Percentiles rank a stretch among this genome's conserved stretches.
These are phyloP conservation scores for Candida peoriensis DNA, from an alignment of 805 yeast genomes.

Conservation along the genomic window DNA sequence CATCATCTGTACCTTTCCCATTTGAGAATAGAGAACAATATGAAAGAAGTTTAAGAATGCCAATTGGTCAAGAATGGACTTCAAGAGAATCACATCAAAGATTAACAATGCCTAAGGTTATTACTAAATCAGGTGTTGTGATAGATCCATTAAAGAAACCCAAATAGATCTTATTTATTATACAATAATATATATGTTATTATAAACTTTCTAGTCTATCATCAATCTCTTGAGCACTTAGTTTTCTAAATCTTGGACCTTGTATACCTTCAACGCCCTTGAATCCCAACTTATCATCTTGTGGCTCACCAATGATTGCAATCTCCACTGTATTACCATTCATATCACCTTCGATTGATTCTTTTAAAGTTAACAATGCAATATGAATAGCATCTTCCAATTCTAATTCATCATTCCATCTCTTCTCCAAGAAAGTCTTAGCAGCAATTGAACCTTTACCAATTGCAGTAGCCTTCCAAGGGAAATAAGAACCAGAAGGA, in stretches of 20 bases:
- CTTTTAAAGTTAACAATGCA: constrained; percentile 89
- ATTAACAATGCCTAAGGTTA: constrained; percentile 82
- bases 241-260: constrained; percentile 88
- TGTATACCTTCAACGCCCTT: constrained; percentile 69
- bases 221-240: constrained; percentile 86
- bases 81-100: constrained; percentile 82
- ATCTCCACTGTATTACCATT: constrained; percentile 95
- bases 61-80: constrained; percentile 97
- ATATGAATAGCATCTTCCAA: constrained; percentile 97
- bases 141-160: constrained; percentile 90
- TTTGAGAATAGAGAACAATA: constrained; percentile 91
- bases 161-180: background rate
- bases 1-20: constrained; percentile 91
- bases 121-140: constrained; percentile 81
- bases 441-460: constrained; percentile 97
- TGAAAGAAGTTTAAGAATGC: constrained; percentile 89
- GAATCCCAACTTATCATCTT: constrained; percentile 77
- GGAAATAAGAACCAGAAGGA: constrained; percentile 96
- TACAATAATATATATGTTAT: background rate
- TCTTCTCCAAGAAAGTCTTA: constrained; percentile 92
- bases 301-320: constrained; percentile 78
- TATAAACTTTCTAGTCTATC: constrained; percentile 91
- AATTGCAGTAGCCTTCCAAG: constrained; percentile 99
- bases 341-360: constrained; percentile 96
- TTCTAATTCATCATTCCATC: constrained; percentile 97